phyloP scores from a whole-genome alignment of 352 stramenopile genomes.

The Phytopythium ostracodes region DNA sequence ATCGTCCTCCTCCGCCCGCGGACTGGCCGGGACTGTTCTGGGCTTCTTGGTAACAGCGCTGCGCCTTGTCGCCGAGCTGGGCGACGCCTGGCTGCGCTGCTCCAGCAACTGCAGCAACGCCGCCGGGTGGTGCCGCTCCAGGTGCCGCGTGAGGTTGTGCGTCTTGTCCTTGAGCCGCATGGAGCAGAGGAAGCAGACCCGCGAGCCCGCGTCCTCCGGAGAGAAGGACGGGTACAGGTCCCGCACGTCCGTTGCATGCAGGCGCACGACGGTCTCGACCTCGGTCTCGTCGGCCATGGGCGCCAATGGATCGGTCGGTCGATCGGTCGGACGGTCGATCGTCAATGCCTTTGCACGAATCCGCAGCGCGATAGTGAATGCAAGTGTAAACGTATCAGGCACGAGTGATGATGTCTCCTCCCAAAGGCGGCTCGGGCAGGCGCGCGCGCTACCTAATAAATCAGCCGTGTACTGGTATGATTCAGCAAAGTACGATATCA shows the following conservation, averaged over 20 bases:
- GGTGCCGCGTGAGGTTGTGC: conserved; percentile 57
- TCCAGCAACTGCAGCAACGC: conserved; percentile 47
- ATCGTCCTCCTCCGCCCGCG: neutral
- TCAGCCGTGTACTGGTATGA: neutral
- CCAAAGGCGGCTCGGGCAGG: too few species aligned
- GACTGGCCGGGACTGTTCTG: conserved; percentile 7
- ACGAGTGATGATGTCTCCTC: too few species aligned
- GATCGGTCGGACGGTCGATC: neutral
- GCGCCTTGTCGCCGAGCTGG: conserved; percentile 7
- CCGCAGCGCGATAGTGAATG: conserved; percentile 3
- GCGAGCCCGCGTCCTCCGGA: conserved; percentile 31
- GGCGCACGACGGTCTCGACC: conserved; percentile 48
- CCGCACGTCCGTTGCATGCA: conserved; percentile 42
- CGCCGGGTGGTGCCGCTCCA: conserved; percentile 47
- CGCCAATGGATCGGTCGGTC: too few species aligned
- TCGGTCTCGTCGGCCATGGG: conserved; percentile 48
- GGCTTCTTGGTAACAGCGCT: conserved; percentile 16
- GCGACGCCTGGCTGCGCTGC: conserved; percentile 29
- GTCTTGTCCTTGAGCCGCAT: conserved; percentile 60
- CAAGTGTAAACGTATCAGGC: too few species aligned
- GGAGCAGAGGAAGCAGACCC: conserved; percentile 41
- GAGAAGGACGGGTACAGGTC: conserved; percentile 43
- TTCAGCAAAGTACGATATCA: conserved; percentile 5
- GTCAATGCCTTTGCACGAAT: neutral
- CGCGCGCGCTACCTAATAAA: too few species aligned